Evolutionary conservation across 306 rosid genomes (phyloP).

Genomic region (Quercus dentata): DNA sequence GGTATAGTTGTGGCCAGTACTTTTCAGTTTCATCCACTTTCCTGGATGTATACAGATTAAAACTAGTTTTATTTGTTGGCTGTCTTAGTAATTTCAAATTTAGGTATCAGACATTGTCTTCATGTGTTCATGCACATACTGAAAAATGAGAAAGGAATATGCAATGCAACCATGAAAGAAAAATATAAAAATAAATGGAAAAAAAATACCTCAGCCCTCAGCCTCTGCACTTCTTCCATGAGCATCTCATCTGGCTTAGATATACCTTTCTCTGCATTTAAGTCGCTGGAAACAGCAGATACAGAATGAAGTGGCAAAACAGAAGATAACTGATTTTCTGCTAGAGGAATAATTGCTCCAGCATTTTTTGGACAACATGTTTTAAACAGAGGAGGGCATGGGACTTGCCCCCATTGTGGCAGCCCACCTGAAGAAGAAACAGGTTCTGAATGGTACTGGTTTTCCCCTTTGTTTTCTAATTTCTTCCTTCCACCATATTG

Average conservation of each 20-base stretch:
- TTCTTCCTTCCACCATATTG: constrained; percentile 49
- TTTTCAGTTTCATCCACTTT: neutral
- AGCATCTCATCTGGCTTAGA: constrained; percentile 45
- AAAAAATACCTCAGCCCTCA: constrained; percentile 59
- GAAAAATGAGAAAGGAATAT: neutral
- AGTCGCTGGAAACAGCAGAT: constrained; percentile 18
- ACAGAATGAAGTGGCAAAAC: constrained; percentile 21
- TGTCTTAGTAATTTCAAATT: neutral
- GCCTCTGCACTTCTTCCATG: constrained; percentile 55
- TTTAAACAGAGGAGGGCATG: constrained; percentile 48
- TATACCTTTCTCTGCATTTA: constrained; percentile 27
- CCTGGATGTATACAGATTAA: neutral
- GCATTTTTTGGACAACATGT: constrained; percentile 36
- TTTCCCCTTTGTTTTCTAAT: constrained; percentile 42
- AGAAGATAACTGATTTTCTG: constrained; percentile 26
- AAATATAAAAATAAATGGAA: neutral
- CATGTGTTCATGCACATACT: neutral
- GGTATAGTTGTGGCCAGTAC: neutral
- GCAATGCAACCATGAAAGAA: neutral
- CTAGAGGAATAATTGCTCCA: constrained; percentile 26
- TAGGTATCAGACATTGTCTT: neutral
- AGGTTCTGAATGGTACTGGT: constrained; percentile 34
- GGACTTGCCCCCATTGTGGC: constrained; percentile 80
- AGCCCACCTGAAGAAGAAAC: constrained; percentile 32
- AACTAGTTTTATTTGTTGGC: neutral